These are phyloP conservation scores for Nothopassalora personata DNA, from an alignment of 2,329 filamentous ascomycete genomes.

Conservation along the genomic window DNA sequence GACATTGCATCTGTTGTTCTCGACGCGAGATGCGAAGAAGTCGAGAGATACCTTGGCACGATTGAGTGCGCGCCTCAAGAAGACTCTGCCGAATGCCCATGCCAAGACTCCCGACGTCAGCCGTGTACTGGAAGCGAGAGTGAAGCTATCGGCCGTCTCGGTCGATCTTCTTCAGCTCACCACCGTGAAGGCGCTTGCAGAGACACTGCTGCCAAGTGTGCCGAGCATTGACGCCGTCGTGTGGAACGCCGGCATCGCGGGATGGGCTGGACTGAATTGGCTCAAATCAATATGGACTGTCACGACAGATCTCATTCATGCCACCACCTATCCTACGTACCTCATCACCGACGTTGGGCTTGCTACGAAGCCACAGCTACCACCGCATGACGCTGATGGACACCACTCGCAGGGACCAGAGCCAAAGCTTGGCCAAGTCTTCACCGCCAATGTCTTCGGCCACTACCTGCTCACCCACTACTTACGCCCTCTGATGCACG, in stretches of 20 bases:
- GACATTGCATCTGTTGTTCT: constrained; percentile 74
- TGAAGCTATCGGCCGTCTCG: constrained; percentile 52
- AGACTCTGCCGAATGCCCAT: constrained; percentile 36
- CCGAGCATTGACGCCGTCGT: constrained; percentile 73
- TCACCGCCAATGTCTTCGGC: constrained; percentile 88
- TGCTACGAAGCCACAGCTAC: constrained; percentile 50
- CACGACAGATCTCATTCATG: constrained; percentile 59
- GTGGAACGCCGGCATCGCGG: constrained; percentile 83
- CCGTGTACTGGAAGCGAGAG: constrained; percentile 37
- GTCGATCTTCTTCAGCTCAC: constrained; percentile 54
- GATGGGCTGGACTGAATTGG: constrained; percentile 77
- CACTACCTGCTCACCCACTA: constrained; percentile 86
- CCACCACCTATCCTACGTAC: constrained; percentile 71
- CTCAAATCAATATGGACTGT: constrained; percentile 50
- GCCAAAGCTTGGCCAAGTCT: constrained; percentile 70
- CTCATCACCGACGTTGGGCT: constrained; percentile 60
- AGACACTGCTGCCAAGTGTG: constrained; percentile 50
- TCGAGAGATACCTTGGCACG: constrained; percentile 63
- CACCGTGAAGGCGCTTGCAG: constrained; percentile 51
- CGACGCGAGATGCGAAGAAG: constrained; percentile 72
- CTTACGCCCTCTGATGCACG: constrained; percentile 64
- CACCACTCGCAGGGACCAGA: constrained; percentile 33
- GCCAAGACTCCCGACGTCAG: constrained; percentile 36
- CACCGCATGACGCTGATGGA: constrained; percentile 15
- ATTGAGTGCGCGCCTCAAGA: constrained; percentile 49